Conservation (phyloP, 768 basidiomycete species). For the Auriculariales sp. region DNA sequence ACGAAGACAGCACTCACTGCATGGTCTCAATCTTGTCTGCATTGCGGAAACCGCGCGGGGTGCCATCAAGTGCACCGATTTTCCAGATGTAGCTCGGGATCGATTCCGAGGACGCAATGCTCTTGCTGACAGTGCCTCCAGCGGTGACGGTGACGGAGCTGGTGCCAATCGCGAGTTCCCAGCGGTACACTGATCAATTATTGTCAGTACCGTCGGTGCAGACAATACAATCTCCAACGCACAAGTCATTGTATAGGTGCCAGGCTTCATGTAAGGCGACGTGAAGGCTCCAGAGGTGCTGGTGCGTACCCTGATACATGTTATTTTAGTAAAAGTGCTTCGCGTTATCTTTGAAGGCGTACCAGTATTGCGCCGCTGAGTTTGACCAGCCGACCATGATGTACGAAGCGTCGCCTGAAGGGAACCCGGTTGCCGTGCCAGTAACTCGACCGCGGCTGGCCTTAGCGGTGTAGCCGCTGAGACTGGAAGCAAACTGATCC, state of each 20-base stretch:
- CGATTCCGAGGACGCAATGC: constrained; percentile 20
- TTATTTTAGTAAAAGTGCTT: not conserved
- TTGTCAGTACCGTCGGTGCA: not conserved
- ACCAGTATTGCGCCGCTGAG: constrained; percentile 33
- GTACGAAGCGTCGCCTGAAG: constrained; percentile 22
- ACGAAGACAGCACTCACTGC: constrained; percentile 22
- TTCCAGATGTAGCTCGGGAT: constrained; percentile 23
- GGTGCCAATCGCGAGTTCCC: constrained; percentile 30
- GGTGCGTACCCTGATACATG: not conserved
- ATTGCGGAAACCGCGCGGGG: constrained; percentile 31
- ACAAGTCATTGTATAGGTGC: constrained; percentile 28
- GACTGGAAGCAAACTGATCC: constrained; percentile 30
- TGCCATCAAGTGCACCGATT: constrained; percentile 29
- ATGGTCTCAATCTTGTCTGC: constrained; percentile 35
- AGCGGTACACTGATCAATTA: constrained; percentile 20
- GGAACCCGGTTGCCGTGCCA: constrained; percentile 28
- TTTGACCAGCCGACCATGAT: constrained; percentile 14
- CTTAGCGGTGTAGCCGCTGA: constrained; percentile 27
- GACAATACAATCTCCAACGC: not conserved
- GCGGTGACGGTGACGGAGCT: constrained; percentile 26
- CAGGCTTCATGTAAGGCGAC: constrained; percentile 31
- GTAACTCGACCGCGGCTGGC: constrained; percentile 31
- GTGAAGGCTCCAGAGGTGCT: constrained; percentile 24
- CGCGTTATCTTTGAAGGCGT: constrained; percentile 19
- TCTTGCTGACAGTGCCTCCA: constrained; percentile 23